A percentile compares a stretch with the other conserved stretches of the same genome.
These are phyloP conservation scores for Leucocoprinus birnbaumii DNA, from an alignment of 768 basidiomycete species.

Conservation along the genomic window DNA sequence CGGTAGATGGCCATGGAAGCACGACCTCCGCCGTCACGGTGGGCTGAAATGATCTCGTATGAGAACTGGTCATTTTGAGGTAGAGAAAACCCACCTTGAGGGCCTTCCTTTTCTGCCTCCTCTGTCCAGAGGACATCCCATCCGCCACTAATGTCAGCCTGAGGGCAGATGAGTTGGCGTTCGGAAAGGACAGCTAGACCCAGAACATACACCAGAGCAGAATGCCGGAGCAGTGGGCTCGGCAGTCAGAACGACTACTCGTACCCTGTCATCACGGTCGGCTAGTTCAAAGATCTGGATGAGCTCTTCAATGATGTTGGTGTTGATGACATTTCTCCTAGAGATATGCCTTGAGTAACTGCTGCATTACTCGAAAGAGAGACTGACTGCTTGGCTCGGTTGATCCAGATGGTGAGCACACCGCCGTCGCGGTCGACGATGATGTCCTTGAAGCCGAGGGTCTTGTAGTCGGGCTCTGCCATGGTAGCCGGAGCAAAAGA, in stretches of 20 bases:
- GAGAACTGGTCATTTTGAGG: neutral
- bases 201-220: constrained; percentile 47
- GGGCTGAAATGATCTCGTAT: constrained; percentile 26
- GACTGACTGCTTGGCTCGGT: constrained; percentile 43
- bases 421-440: constrained; percentile 39
- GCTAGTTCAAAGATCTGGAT: constrained; percentile 40
- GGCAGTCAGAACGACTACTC: constrained; percentile 48
- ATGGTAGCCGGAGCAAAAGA: constrained; percentile 16
- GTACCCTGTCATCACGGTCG: constrained; percentile 51
- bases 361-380: neutral
- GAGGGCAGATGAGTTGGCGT: neutral
- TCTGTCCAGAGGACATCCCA: constrained; percentile 40
- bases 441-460: constrained; percentile 38
- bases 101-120: constrained; percentile 43
- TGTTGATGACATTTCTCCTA: constrained; percentile 45
- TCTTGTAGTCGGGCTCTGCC: constrained; percentile 30
- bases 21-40: constrained; percentile 47
- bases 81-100: constrained; percentile 32
- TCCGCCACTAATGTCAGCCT: constrained; percentile 50
- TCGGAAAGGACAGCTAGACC: neutral
- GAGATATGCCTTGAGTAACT: neutral
- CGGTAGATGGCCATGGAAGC: constrained; percentile 44
- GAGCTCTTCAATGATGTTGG: constrained; percentile 32
- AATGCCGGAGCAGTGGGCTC: constrained; percentile 49
- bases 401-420: constrained; percentile 42